Evolutionary conservation across 2,329 filamentous ascomycete genomes (phyloP).

Genomic region (Westerdykella aurantiaca): DNA sequence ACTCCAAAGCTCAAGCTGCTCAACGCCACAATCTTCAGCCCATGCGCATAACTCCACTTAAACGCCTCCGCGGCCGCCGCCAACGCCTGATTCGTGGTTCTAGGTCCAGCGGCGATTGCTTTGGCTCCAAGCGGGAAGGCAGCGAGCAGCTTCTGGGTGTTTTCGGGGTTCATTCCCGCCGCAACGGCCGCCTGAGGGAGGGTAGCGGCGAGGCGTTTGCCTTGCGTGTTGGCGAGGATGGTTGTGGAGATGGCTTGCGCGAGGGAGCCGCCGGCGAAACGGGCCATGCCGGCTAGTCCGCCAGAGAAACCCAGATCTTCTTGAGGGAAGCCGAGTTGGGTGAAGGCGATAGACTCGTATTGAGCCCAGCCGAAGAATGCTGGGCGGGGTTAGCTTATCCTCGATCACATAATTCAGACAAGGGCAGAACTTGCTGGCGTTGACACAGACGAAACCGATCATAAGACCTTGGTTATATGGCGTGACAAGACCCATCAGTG

Average conservation of each 20-base stretch:
- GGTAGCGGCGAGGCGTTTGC: constrained; percentile 9
- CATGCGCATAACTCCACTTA: too few relatives aligned
- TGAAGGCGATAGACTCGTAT: constrained; percentile 28
- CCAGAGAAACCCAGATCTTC: constrained; percentile 45
- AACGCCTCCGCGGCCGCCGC: constrained; percentile 10
- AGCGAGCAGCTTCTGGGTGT: constrained; percentile 16
- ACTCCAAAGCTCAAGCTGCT: too few relatives aligned
- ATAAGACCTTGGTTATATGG: constrained; percentile 44
- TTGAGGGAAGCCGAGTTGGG: constrained; percentile 37
- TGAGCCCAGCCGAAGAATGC: constrained; percentile 28
- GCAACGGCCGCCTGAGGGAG: constrained; percentile 17
- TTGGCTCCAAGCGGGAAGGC: constrained; percentile 20
- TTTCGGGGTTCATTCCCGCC: constrained; percentile 17
- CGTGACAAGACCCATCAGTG: constrained; percentile 41
- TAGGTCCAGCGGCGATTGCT: constrained; percentile 15
- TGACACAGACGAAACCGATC: constrained; percentile 45
- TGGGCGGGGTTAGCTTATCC: not conserved
- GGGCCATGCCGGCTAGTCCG: constrained; percentile 25
- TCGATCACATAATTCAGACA: not conserved
- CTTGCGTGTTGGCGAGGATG: constrained; percentile 37
- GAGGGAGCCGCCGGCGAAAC: constrained; percentile 21
- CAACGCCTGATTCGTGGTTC: constrained; percentile 11
- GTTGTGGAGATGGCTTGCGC: constrained; percentile 36
- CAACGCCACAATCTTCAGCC: too few relatives aligned
- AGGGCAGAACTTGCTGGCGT: constrained; percentile 14